phyloP scores from a whole-genome alignment of 768 basidiomycete genomes.

The Lactifluus rugatus region DNA sequence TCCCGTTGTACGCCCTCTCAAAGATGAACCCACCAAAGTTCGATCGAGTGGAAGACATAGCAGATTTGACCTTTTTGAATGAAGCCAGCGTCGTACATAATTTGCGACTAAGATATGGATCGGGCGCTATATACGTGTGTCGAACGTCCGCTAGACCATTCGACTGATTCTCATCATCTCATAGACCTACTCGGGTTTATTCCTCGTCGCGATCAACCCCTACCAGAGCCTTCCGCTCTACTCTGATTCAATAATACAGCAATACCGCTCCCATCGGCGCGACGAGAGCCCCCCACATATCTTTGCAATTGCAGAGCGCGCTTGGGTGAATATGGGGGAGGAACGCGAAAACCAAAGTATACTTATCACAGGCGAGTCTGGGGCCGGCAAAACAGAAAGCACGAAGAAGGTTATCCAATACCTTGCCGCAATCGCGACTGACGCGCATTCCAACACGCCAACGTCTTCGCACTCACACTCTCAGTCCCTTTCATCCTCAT shows the following conservation, averaged over 20 bases:
- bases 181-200: slow-evolving; percentile 91
- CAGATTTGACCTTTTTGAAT: slow-evolving; percentile 94
- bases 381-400: slow-evolving; percentile 98
- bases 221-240: slow-evolving; percentile 90
- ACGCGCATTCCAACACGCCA: slow-evolving; percentile 46
- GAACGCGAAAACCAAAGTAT: slow-evolving; percentile 97
- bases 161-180: background rate
- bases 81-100: slow-evolving; percentile 99
- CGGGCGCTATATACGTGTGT: slow-evolving; percentile 86
- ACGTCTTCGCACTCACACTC: slow-evolving; percentile 55
- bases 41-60: slow-evolving; percentile 95
- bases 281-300: slow-evolving; percentile 95
- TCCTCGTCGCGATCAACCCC: slow-evolving; percentile 97
- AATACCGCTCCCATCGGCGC: slow-evolving; percentile 81
- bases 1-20: slow-evolving; percentile 73
- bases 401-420: slow-evolving; percentile 99
- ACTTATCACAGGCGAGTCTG: slow-evolving; percentile 98
- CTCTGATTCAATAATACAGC: slow-evolving; percentile 76
- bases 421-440: slow-evolving; percentile 91
- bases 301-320: slow-evolving; percentile 93
- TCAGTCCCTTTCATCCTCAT: slow-evolving; percentile 45
- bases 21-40: slow-evolving; percentile 99
- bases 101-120: slow-evolving; percentile 81
- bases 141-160: background rate
- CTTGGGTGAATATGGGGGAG: slow-evolving; percentile 98